These are phyloP conservation scores for Pichia sp. DNA, from an alignment of 1,139 yeast species.

Conservation along the genomic window DNA sequence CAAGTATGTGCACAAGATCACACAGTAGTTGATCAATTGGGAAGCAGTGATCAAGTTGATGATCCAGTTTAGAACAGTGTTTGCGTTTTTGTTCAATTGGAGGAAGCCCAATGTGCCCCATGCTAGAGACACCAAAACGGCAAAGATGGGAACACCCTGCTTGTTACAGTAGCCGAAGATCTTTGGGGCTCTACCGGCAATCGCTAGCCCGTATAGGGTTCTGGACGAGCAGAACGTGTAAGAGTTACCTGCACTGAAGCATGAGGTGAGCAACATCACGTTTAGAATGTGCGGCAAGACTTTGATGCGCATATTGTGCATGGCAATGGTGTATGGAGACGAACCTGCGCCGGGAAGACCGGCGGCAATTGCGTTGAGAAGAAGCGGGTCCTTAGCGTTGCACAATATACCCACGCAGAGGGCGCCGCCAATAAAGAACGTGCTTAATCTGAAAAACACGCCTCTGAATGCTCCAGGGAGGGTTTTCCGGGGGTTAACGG, in stretches of 20 bases:
- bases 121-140: constrained; percentile 31
- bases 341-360: constrained; percentile 58
- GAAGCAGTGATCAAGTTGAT: constrained; percentile 76
- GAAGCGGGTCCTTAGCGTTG: constrained; percentile 47
- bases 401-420: constrained; percentile 57
- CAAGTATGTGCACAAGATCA: constrained; percentile 58
- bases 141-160: constrained; percentile 41
- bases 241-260: constrained; percentile 71
- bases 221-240: constrained; percentile 63
- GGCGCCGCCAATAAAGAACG: constrained; percentile 64
- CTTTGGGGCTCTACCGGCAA: constrained; percentile 49
- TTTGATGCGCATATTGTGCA: constrained; percentile 48
- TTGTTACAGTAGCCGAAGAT: constrained; percentile 46
- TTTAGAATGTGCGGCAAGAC: constrained; percentile 62
- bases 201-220: constrained; percentile 55
- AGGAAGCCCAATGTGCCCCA: constrained; percentile 48
- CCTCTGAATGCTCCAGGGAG: constrained; percentile 76
- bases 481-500: constrained; percentile 65
- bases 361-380: constrained; percentile 39
- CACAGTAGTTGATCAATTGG: constrained; percentile 66
- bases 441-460: constrained; percentile 65
- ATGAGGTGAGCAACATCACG: constrained; percentile 55
- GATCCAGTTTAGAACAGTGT: constrained; percentile 69
- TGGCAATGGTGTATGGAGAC: constrained; percentile 62
- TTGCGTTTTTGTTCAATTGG: constrained; percentile 57